Conservation (phyloP, 441 rosid genomes). For the Melastoma candidum region DNA sequence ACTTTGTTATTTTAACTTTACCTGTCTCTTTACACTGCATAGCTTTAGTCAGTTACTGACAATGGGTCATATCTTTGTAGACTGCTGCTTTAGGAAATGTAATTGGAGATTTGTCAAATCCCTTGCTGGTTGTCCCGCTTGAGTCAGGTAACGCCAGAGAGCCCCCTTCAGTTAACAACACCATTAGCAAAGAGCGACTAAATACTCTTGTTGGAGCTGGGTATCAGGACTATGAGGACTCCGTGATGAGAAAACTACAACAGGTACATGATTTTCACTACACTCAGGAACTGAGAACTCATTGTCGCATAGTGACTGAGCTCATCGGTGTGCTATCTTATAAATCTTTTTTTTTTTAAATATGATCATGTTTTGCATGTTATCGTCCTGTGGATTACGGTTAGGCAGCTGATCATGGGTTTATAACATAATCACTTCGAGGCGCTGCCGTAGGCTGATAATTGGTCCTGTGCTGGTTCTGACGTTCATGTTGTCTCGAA, state of each 20-base stretch:
- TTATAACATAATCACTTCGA: no score
- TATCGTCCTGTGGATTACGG: no score
- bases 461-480: no score
- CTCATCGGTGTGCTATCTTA: no score
- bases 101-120: conserved; percentile 50
- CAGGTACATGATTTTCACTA: conserved; percentile 25
- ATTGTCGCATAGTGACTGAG: not conserved
- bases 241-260: conserved; percentile 46
- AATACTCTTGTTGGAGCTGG: conserved; percentile 59
- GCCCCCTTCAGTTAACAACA: conserved; percentile 23
- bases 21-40: not conserved
- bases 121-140: conserved; percentile 68
- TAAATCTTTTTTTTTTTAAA: no score
- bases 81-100: conserved; percentile 50
- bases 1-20: not conserved
- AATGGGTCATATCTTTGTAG: conserved; percentile 23
- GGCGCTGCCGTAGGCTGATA: no score
- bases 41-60: not conserved
- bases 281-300: not conserved
- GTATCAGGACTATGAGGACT: conserved; percentile 61
- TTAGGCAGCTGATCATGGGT: no score
- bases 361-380: no score
- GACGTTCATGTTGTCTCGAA: no score
- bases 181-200: conserved; percentile 34
- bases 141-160: conserved; percentile 31